Percentiles rank a stretch among this genome's conserved stretches.
Evolutionary conservation across 129 eudicot species (phyloP).

Genomic region (Saposhnikovia divaricata): DNA sequence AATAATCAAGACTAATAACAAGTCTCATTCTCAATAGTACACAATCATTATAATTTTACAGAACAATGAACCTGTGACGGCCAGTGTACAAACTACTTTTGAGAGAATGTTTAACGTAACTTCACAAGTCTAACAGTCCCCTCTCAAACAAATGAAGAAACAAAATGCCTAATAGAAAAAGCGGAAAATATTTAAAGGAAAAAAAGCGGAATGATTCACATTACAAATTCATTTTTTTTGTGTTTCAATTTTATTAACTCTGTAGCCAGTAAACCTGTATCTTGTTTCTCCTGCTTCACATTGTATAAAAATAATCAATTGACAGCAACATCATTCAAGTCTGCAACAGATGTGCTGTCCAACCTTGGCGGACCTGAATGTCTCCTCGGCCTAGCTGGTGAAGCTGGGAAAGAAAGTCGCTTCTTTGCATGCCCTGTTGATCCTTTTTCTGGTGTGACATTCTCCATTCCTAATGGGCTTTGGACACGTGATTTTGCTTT

Average conservation of each 20-base stretch:
- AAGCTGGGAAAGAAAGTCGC: constrained; percentile 41
- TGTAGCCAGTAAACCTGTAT: neutral
- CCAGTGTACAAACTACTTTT: neutral
- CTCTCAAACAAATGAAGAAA: neutral
- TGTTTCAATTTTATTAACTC: neutral
- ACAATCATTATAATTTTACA: neutral
- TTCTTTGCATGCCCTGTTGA: constrained; percentile 22
- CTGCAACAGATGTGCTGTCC: constrained; percentile 16
- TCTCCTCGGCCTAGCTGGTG: constrained; percentile 34
- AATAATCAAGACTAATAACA: constrained; percentile 1
- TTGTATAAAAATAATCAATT: constrained; percentile 7
- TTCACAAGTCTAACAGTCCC: neutral
- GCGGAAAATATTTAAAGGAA: neutral
- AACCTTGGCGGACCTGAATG: constrained; percentile 34
- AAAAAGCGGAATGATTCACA: neutral
- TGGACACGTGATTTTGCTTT: constrained; percentile 60
- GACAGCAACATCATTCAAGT: constrained; percentile 4
- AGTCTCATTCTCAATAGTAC: constrained; percentile 2
- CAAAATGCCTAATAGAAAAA: neutral
- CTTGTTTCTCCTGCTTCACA: neutral
- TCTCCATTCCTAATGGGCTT: constrained; percentile 52
- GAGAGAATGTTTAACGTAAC: no score
- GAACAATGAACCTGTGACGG: neutral
- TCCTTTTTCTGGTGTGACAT: constrained; percentile 48
- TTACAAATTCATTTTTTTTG: neutral